Conservation (phyloP, 2,329 filamentous ascomycete species). For the Venturia pyrina region DNA sequence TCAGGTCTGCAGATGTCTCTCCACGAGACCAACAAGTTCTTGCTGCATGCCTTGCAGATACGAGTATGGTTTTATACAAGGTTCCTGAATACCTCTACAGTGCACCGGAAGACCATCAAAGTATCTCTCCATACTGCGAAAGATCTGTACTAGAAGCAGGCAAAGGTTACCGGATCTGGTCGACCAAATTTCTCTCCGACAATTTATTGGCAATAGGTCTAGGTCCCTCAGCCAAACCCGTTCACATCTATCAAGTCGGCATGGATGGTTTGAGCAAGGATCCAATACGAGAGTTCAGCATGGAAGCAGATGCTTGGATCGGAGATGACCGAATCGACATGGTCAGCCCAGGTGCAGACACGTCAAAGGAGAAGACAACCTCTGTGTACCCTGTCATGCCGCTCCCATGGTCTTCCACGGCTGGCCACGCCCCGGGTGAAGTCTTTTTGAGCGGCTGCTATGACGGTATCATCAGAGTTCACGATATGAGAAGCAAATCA, state of each 20-base stretch:
- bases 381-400: conserved; percentile 39
- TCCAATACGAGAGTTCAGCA: conserved; percentile 30
- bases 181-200: conserved; percentile 42
- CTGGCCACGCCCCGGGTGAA: conserved; percentile 29
- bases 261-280: conserved; percentile 31
- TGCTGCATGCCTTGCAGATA: conserved; percentile 41
- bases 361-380: conserved; percentile 23
- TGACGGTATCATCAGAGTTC: conserved; percentile 46
- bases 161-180: conserved; percentile 27
- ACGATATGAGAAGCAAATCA: conserved; percentile 47
- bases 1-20: conserved; percentile 41
- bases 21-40: conserved; percentile 33
- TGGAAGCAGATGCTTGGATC: conserved; percentile 19
- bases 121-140: conserved; percentile 2
- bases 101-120: conserved; percentile 4
- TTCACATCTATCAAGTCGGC: conserved; percentile 41
- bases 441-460: conserved; percentile 52
- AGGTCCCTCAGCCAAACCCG: conserved; percentile 31
- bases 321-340: conserved; percentile 19
- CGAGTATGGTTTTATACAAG: conserved; percentile 21
- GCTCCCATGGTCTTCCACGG: conserved; percentile 23
- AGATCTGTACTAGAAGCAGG: background rate
- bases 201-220: conserved; percentile 42
- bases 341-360: conserved; percentile 13
- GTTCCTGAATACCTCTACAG: conserved; percentile 7